These are phyloP conservation scores for Capsicum baccatum DNA, from an alignment of 257 asterid species.

Conservation along the genomic window DNA sequence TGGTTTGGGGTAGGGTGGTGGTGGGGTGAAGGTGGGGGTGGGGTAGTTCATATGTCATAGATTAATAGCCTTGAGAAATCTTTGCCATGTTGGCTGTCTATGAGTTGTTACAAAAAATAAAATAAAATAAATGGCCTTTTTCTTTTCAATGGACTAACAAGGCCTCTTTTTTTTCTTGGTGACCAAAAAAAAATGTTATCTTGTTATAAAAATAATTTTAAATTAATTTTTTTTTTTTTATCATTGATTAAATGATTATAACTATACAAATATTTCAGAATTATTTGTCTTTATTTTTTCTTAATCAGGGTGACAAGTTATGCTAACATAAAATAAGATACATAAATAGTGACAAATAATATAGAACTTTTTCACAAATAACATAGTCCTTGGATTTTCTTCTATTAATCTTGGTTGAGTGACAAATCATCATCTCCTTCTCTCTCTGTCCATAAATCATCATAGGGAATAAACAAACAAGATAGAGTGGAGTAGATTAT, in stretches of 20 bases:
- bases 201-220: too few species aligned
- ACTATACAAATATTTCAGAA: too few species aligned
- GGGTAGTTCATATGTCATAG: slow-evolving; percentile 35
- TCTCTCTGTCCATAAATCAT: slow-evolving; percentile 7
- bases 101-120: slow-evolving; percentile 39
- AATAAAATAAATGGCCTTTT: slow-evolving; percentile 12
- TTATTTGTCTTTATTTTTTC: too few species aligned
- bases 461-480: not conserved
- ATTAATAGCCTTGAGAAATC: slow-evolving; percentile 32
- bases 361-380: slow-evolving; percentile 19
- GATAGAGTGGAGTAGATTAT: slow-evolving; percentile 23
- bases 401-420: slow-evolving; percentile 29
- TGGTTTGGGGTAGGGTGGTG: slow-evolving; percentile 22
- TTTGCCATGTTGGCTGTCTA: slow-evolving; percentile 42
- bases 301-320: too few species aligned
- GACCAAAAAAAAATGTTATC: too few species aligned
- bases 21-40: slow-evolving; percentile 33
- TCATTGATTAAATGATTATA: too few species aligned
- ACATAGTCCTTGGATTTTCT: slow-evolving; percentile 37
- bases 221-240: too few species aligned
- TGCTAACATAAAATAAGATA: too few species aligned
- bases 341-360: not conserved
- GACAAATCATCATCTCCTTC: slow-evolving; percentile 24
- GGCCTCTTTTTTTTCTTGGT: slow-evolving; percentile 34
- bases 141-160: slow-evolving; percentile 51